Percentiles rank a stretch among this genome's conserved stretches.
These are phyloP conservation scores for Fusarium falciforme DNA, from an alignment of 2,329 filamentous ascomycete genomes.

Conservation along the genomic window DNA sequence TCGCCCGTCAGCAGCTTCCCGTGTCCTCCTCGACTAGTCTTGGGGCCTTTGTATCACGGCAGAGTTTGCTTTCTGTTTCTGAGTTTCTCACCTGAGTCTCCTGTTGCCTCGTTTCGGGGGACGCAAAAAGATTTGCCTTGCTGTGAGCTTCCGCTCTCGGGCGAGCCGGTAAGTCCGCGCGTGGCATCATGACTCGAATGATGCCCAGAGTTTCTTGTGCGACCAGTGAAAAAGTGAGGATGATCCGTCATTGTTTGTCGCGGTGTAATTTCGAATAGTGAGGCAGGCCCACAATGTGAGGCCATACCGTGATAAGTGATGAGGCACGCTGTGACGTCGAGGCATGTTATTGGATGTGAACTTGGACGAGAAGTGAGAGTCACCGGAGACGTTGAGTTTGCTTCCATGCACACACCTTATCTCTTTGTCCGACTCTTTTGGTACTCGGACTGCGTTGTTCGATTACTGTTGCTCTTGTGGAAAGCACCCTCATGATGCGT, in stretches of 20 bases:
- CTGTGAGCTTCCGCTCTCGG: slow-evolving; percentile 2
- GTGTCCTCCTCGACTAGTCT: neutral
- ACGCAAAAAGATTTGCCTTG: neutral
- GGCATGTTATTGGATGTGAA: neutral
- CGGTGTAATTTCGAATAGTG: neutral
- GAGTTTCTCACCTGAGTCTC: neutral
- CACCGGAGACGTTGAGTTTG: neutral
- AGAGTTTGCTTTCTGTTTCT: neutral
- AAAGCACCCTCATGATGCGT: neutral
- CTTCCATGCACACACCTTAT: neutral
- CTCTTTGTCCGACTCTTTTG: neutral
- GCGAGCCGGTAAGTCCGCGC: slow-evolving; percentile 9
- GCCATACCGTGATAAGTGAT: neutral
- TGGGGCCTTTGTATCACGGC: neutral
- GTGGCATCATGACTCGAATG: slow-evolving; percentile 15
- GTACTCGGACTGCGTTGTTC: neutral
- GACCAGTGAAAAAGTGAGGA: neutral
- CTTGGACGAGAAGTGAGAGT: neutral
- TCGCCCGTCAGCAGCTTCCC: slow-evolving; percentile 8
- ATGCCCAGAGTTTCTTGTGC: neutral
- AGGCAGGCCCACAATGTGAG: neutral
- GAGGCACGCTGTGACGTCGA: neutral
- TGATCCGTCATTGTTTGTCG: neutral
- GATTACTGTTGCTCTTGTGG: neutral
- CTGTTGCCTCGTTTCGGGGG: neutral